These are phyloP conservation scores for Nakazawaea siamensis DNA, from an alignment of 805 yeast species.

Conservation along the genomic window DNA sequence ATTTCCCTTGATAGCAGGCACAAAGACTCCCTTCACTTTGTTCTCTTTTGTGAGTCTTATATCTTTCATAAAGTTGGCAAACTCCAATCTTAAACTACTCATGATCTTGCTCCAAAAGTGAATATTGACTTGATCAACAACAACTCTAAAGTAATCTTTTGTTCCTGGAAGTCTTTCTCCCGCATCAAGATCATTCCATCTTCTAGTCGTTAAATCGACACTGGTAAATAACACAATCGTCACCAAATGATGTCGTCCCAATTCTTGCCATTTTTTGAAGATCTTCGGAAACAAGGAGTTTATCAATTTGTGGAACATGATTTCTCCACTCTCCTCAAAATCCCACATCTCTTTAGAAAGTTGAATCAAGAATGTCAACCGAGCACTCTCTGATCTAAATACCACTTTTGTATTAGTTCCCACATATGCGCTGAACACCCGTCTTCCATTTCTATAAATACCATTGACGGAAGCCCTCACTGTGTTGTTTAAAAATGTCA, in stretches of 20 bases:
- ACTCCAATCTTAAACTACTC: constrained; percentile 79
- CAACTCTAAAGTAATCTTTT: constrained; percentile 82
- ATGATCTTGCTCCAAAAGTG: constrained; percentile 87
- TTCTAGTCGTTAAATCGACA: constrained; percentile 45
- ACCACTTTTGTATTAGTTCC: constrained; percentile 71
- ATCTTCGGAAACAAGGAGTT: constrained; percentile 89
- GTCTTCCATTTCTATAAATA: constrained; percentile 59
- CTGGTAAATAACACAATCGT: constrained; percentile 85
- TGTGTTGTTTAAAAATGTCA: constrained; percentile 49
- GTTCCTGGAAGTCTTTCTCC: constrained; percentile 68
- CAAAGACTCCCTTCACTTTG: constrained; percentile 50
- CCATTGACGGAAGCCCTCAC: constrained; percentile 58
- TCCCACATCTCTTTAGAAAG: constrained; percentile 96
- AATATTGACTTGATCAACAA: constrained; percentile 88
- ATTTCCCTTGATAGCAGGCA: constrained; percentile 89
- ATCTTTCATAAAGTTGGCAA: constrained; percentile 72
- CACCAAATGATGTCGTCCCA: constrained; percentile 83
- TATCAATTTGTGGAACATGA: constrained; percentile 84
- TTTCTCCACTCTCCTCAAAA: constrained; percentile 94
- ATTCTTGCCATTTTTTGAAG: constrained; percentile 78
- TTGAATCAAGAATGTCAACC: constrained; percentile 75
- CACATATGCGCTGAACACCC: constrained; percentile 67
- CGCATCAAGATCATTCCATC: constrained; percentile 49
- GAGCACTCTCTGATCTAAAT: constrained; percentile 87
- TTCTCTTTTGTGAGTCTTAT: constrained; percentile 41